Evolutionary conservation across 495 filamentous ascomycete species (phyloP), one percentile per base, ranked within the genome.

Genomic region (Penicillium flavigenum): DNA sequence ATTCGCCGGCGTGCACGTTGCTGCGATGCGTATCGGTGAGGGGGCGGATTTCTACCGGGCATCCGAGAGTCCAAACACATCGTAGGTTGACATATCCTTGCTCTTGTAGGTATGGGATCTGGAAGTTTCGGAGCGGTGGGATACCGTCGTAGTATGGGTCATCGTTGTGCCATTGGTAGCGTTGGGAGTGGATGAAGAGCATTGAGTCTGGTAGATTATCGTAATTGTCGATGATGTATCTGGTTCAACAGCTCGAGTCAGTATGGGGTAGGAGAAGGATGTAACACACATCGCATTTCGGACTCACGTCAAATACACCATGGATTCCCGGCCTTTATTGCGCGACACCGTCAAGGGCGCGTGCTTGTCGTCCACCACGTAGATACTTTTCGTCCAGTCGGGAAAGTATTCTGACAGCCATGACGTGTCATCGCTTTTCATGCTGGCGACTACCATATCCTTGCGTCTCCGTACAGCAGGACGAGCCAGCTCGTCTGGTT

Each of bases 171-270:
- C 86, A 88, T 66, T 84, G 78, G 63, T 80, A 85, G 50, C 82
- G 81, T 46, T 79, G 66, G 27, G 81, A 77, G 65, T 89, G 86
- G 47, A 84, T 73, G 67, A 88, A 88, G 57, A 88, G 77, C 57
- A 82, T 80, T 16, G 76, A 63, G 22, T 82, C 73, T 3, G 86
- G 80, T 5, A 88, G 80, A 36, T 72, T 69, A 56, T 86, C 73
- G 71, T 89, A 89, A 51, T 81, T 74, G 62, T 86, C 80, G 63
- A 89, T 86, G 22, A 89, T 81, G 62, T 87, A 84, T n/a, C 76
- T 79, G 51, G 32, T 44, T 41, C 5, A 26, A 26, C 6, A 43
- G 8, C 20, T 50, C 26, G 45, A 39, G 47, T 61, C 31, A 65
- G 53, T 42, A 10, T 16, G 12, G 6, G 10, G n/a, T 2, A 14